Conservation (phyloP, 768 basidiomycete genomes). For the Boletus tylopilopsis region DNA sequence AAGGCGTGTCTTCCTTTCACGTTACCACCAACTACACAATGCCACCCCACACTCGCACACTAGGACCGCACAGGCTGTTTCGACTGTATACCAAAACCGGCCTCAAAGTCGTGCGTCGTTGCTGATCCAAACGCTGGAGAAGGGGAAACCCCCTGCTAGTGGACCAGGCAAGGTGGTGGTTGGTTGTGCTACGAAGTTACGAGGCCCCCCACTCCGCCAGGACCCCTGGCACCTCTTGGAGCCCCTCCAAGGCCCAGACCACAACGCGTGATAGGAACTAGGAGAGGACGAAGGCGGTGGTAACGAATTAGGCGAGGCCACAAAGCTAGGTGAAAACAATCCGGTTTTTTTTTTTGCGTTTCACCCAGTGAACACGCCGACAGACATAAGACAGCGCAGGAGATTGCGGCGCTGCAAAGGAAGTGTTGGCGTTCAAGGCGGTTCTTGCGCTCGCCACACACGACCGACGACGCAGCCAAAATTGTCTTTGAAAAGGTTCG, state of each 20-base stretch:
- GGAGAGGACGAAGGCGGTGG: conserved; percentile 87
- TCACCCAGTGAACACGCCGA: neutral
- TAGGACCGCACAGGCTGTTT: conserved; percentile 93
- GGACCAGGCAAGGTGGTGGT: too few relatives aligned
- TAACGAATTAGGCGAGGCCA: conserved; percentile 86
- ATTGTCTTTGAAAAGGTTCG: conserved; percentile 81
- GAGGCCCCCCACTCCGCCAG: too few relatives aligned
- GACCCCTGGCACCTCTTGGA: too few relatives aligned
- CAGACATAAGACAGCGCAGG: conserved; percentile 45
- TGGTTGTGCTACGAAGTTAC: too few relatives aligned
- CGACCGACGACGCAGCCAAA: conserved; percentile 52
- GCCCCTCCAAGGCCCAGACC: too few relatives aligned
- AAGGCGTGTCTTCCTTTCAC: conserved; percentile 53
- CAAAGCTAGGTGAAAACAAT: conserved; percentile 94
- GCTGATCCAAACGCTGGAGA: too few relatives aligned
- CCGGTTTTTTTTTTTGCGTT: conserved; percentile 10
- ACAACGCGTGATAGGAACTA: too few relatives aligned
- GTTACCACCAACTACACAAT: neutral
- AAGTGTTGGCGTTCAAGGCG: conserved; percentile 73
- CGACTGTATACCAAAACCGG: conserved; percentile 90
- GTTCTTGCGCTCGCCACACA: conserved; percentile 46
- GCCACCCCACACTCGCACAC: neutral
- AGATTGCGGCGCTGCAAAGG: too few relatives aligned
- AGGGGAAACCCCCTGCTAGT: too few relatives aligned
- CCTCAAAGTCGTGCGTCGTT: conserved; percentile 93